Conservation (phyloP, 1,284 basidiomycete species). For the Cryptococcus wingfieldii region DNA sequence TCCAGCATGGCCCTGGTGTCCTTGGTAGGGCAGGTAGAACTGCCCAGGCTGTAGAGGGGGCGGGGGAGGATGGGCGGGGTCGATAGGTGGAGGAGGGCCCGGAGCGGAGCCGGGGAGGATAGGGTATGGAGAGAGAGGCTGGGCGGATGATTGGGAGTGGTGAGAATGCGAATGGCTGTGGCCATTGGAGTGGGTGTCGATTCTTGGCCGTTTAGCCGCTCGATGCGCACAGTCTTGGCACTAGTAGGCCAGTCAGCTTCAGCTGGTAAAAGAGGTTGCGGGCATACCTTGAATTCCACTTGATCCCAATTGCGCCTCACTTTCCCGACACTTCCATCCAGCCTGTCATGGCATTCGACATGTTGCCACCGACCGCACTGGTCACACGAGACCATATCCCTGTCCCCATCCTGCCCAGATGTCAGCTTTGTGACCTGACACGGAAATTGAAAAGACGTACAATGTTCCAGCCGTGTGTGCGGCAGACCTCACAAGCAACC, state of each 20-base stretch:
- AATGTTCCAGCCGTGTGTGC: slow-evolving; percentile 50
- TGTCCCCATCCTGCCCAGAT: slow-evolving; percentile 45
- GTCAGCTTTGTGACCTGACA: not conserved
- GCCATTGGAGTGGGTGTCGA: slow-evolving; percentile 2
- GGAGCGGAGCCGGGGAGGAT: slow-evolving; percentile 11
- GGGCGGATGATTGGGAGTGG: not conserved
- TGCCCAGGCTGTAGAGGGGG: slow-evolving; percentile 14
- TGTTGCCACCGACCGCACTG: slow-evolving; percentile 54
- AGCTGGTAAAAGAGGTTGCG: not conserved
- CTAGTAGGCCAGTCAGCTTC: slow-evolving; percentile 13
- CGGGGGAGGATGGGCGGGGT: slow-evolving; percentile 11
- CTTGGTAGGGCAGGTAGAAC: slow-evolving; percentile 13
- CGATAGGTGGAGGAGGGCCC: slow-evolving; percentile 2
- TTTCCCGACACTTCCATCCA: slow-evolving; percentile 33
- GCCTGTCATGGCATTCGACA: slow-evolving; percentile 44
- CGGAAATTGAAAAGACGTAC: slow-evolving; percentile 26
- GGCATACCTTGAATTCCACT: slow-evolving; percentile 44
- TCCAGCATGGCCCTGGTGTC: too few relatives aligned
- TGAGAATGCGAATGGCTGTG: not conserved
- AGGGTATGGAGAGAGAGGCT: slow-evolving; percentile 6
- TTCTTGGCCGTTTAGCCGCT: slow-evolving; percentile 24
- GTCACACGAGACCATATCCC: slow-evolving; percentile 53
- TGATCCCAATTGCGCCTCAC: slow-evolving; percentile 45
- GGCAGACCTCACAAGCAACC: slow-evolving; percentile 53
- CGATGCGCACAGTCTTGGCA: slow-evolving; percentile 34